Evolutionary conservation across 208 protist species (phyloP), one percentile per base, ranked within the genome.

Genomic region (Phytomonas francai): DNA sequence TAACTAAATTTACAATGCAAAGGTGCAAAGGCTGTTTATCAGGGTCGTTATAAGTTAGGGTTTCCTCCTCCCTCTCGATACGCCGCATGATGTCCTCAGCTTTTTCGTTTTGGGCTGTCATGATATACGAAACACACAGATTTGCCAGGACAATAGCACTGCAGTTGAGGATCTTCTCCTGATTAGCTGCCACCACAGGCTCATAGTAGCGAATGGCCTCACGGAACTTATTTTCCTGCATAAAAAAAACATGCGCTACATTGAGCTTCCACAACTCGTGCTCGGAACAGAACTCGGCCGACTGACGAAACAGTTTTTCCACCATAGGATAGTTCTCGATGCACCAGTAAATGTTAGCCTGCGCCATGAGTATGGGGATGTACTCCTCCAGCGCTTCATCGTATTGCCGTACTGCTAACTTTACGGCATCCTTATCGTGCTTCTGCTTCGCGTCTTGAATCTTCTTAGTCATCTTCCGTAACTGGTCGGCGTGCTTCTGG

Each of bases 261-360:
- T 99, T 99, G 25, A 98, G 85, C 80, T 98, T 97, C 96, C 96
- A 99, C n/a, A 94, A 83, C 54, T 98, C 94, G 70, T 98, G 92
- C 72, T 98, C 95, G 9, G 86, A 94, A 81, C 94, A 98, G 77
- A 98, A 98, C 72, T 98, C 96, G 16, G 93, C 90, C 11, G 90
- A 97, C 77, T 98, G 92, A 32, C 92, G 85, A 71, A 99, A 98
- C 31, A 97, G 91, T 72, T 93, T 89, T 77, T 98, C 95, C 16
- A 98, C 96, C 72, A 92, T 87, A 25, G 86, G 83, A 72, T 98
- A 99, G 77, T 98, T 98, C 62, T 98, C 90, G 66, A 98, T 90
- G 65, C 99, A 93, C 97, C 97, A 99, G 83, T 98, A 99, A 42
- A 99, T 98, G 75, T 98, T 97, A n/a, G 97, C 97, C 85, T 97